phyloP scores from a whole-genome alignment of 495 filamentous ascomycete species.

The Xylaria nigripes region DNA sequence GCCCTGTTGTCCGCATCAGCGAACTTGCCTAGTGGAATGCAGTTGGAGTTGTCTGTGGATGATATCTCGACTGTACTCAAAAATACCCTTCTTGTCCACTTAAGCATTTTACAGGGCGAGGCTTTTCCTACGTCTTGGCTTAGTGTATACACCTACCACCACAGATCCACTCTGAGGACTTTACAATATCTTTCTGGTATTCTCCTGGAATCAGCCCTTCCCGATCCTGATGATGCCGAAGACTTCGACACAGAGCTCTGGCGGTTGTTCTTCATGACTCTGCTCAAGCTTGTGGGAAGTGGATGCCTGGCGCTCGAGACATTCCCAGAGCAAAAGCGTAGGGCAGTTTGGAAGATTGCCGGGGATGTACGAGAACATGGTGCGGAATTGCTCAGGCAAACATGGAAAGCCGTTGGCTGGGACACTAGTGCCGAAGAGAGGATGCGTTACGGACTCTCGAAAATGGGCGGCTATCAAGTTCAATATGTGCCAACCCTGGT shows the following conservation, averaged over 20 bases:
- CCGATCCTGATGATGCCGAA: slow-evolving; percentile 85
- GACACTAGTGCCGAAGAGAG: slow-evolving; percentile 73
- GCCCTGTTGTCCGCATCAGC: slow-evolving; percentile 77
- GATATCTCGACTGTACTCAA: slow-evolving; percentile 69
- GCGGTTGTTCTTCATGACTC: slow-evolving; percentile 83
- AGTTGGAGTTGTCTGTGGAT: slow-evolving; percentile 62
- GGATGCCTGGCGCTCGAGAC: slow-evolving; percentile 86
- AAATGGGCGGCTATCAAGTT: slow-evolving; percentile 93
- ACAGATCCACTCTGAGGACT: slow-evolving; percentile 79
- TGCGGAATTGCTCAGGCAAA: slow-evolving; percentile 70
- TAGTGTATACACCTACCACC: slow-evolving; percentile 89
- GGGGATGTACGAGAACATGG: slow-evolving; percentile 92
- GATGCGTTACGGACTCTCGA: slow-evolving; percentile 63
- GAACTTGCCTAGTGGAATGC: slow-evolving; percentile 57
- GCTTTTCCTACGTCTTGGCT: slow-evolving; percentile 88
- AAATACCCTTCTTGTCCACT: slow-evolving; percentile 70
- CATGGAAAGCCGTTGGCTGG: slow-evolving; percentile 97
- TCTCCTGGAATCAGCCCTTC: slow-evolving; percentile 68
- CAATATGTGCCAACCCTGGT: slow-evolving; percentile 94
- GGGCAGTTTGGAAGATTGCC: slow-evolving; percentile 97
- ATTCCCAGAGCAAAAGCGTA: slow-evolving; percentile 91
- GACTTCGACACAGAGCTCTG: slow-evolving; percentile 88
- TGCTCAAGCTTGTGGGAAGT: slow-evolving; percentile 83
- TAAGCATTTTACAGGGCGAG: slow-evolving; percentile 80
- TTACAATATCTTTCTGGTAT: slow-evolving; percentile 77